A percentile compares a stretch with the other conserved stretches of the same genome.
These are phyloP conservation scores for Trypanosoma rangeli DNA, from an alignment of 208 protist species.

Conservation along the genomic window DNA sequence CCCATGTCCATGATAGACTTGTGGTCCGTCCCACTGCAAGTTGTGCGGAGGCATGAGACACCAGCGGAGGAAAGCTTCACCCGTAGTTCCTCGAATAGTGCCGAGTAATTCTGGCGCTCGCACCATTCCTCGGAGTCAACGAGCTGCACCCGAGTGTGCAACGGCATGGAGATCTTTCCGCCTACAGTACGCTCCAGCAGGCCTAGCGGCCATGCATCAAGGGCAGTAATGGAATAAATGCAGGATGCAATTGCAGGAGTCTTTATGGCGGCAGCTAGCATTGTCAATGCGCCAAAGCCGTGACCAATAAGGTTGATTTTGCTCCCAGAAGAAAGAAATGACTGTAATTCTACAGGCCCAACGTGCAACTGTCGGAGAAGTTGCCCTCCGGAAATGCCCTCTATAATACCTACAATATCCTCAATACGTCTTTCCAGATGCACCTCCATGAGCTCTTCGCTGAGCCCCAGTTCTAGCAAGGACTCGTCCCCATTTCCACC, in stretches of 20 bases:
- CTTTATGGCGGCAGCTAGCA: constrained; percentile 15
- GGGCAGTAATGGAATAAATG: constrained; percentile 10
- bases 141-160: constrained; percentile 11
- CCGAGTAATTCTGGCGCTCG: not conserved
- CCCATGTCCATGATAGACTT: constrained; percentile 25
- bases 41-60: constrained; percentile 1
- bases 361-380: constrained; percentile 14
- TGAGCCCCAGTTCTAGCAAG: not conserved
- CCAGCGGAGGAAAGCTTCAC: constrained; percentile 1
- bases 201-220: constrained; percentile 13
- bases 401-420: constrained; percentile 12
- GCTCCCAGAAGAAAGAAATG: constrained; percentile 4
- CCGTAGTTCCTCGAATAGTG: constrained; percentile 4
- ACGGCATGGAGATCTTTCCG: not conserved
- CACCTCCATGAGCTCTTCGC: not conserved
- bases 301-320: constrained; percentile 25
- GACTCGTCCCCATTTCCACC: not conserved
- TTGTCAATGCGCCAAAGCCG: constrained; percentile 23
- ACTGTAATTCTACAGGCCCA: not conserved
- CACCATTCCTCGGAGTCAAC: constrained; percentile 23
- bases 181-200: not conserved
- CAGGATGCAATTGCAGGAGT: not conserved
- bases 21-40: constrained; percentile 11
- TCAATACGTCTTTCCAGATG: constrained; percentile 9
- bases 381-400: constrained; percentile 16